Evolutionary conservation across 495 filamentous ascomycete genomes (phyloP), one percentile per base, ranked within the genome.

Genomic region (Hyaloscypha variabilis): DNA sequence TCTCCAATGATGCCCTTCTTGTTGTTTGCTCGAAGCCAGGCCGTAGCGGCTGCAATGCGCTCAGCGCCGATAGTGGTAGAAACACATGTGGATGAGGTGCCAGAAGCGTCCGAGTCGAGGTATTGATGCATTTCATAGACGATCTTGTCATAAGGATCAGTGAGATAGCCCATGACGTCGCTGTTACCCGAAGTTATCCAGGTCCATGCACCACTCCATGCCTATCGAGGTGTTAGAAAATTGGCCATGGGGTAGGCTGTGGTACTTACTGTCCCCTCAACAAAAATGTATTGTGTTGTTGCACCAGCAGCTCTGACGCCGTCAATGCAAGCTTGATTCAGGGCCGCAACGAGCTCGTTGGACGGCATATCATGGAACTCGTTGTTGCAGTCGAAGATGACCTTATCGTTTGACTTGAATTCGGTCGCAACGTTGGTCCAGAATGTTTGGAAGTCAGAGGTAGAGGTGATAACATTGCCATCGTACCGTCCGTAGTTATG

Each of bases 1-100:
- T 92, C 90, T 26, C 90, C 90, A 46, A 93, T 72, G 63, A 92
- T 75, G 25, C 80, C 90, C 71, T 81, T 80, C 81, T 91, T 91
- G 68, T 76, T 75, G 77, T 92, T 91, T 14, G 76, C 71, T 74
- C 87, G 83, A 65, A 92, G 78, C 90, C 90, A 93, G 34, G 76
- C 72, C 3, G 90, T 92, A 11, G 90, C 90, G 11, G 77, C 81
- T 28, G 79, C 71, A 39, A 93, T 68, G 6, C 90, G 83, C 76
- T 91, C 87, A 23, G 72, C 67, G 55, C 89, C 89, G 61, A 89
- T 84, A 21, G 85, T 87, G 36, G 66, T 54, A 60, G 77, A 83
- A 55, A 85, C 85, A 71, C 87, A 89, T 55, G 72, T 73, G 42
- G 76, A 73, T 1, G 75, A 81, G n/a, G 87, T 88, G 21, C 87